Percentiles rank a stretch among this genome's conserved stretches.
These are phyloP conservation scores for Peltaster fructicola DNA, from an alignment of 2,329 filamentous ascomycete genomes.

Conservation along the genomic window DNA sequence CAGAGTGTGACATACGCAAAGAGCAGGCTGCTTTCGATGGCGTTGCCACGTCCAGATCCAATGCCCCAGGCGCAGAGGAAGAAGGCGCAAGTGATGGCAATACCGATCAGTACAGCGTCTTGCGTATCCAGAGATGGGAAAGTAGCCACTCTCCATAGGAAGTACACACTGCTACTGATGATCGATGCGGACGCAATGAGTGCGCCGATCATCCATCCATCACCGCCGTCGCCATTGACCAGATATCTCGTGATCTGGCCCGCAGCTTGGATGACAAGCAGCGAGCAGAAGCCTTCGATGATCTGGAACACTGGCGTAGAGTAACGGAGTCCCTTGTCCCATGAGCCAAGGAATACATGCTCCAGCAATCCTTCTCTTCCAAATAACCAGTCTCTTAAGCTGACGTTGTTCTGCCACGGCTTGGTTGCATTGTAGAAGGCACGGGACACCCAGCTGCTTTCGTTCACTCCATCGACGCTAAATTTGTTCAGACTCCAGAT, in stretches of 20 bases:
- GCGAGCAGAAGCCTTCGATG: slow-evolving; percentile 86
- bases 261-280: slow-evolving; percentile 85
- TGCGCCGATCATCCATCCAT: slow-evolving; percentile 91
- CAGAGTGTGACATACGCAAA: slow-evolving; percentile 98
- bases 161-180: slow-evolving; percentile 87
- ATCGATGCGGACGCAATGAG: slow-evolving; percentile 77
- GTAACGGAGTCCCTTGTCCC: slow-evolving; percentile 78
- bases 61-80: slow-evolving; percentile 92
- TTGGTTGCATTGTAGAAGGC: slow-evolving; percentile 23
- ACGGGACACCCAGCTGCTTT: slow-evolving; percentile 57
- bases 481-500: slow-evolving; percentile 96
- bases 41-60: slow-evolving; percentile 80
- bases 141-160: slow-evolving; percentile 83
- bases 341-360: slow-evolving; percentile 60
- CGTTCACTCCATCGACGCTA: slow-evolving; percentile 66
- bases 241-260: slow-evolving; percentile 91
- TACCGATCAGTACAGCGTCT: slow-evolving; percentile 81
- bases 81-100: slow-evolving; percentile 78
- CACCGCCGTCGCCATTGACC: slow-evolving; percentile 76
- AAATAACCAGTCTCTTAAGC: slow-evolving; percentile 69
- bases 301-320: slow-evolving; percentile 91
- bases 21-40: slow-evolving; percentile 82
- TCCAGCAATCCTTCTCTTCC: slow-evolving; percentile 72
- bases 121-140: slow-evolving; percentile 88
- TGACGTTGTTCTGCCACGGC: slow-evolving; percentile 33